These are phyloP conservation scores for Crepidotus variabilis DNA, from an alignment of 768 basidiomycete genomes.

Conservation along the genomic window DNA sequence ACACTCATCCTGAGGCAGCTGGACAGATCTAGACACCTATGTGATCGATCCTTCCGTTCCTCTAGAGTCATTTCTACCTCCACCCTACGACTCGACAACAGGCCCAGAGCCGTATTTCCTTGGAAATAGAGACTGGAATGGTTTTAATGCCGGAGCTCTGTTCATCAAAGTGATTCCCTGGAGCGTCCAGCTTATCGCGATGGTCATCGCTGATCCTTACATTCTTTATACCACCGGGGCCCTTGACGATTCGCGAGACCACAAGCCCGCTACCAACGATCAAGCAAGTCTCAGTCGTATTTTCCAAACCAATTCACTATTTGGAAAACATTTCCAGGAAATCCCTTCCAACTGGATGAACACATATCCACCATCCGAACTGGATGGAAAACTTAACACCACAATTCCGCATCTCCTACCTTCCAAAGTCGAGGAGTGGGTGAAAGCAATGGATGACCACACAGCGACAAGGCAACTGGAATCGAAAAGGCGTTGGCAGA, in stretches of 20 bases:
- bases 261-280: not conserved
- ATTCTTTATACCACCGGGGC: not conserved
- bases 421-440: not conserved
- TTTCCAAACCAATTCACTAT: not conserved
- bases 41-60: not conserved
- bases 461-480: not conserved
- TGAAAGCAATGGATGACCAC: not conserved
- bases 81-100: not conserved
- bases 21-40: not conserved
- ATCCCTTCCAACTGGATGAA: not conserved
- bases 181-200: not conserved
- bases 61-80: not conserved
- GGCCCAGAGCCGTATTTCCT: not conserved
- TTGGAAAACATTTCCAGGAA: not conserved
- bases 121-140: not conserved
- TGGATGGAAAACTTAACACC: not conserved
- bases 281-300: not conserved
- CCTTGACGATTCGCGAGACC: not conserved
- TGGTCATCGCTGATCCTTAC: not conserved
- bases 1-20: not conserved
- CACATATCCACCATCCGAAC: not conserved
- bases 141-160: not conserved
- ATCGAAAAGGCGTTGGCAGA: too few relatives aligned
- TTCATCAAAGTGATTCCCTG: not conserved
- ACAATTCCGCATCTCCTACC: not conserved